Evolutionary conservation across 2,329 filamentous ascomycete species (phyloP), one percentile per base, ranked within the genome.

Genomic region (Fusarium sp.): DNA sequence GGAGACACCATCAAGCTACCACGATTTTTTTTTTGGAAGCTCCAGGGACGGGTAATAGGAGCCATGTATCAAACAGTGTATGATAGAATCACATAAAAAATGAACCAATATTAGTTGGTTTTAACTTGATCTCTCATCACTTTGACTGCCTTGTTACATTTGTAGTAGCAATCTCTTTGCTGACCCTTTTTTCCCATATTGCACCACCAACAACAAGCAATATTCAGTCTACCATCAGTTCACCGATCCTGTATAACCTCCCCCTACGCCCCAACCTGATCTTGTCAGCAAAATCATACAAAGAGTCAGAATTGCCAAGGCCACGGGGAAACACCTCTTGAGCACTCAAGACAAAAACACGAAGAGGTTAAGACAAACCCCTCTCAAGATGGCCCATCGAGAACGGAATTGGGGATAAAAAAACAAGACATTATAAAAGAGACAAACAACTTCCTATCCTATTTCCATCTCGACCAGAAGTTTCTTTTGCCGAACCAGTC

Each of bases 351-450:
- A 58, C 70, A n/a, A 52, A 38, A 38, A 50, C 29, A 52, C 47
- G 29, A 10, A 29, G 47, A 29, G 24, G 18, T 29, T n/a, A 6
- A n/a, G 45, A 27, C 5, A 10, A 11, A 52, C 47, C 62, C 65
- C 70, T 61, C 57, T 68, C 59, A 54, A 64, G 20, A 68, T 70
- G 66, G 64, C 58, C 67, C 75, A 72, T 75, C 58, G 34, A 76
- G 52, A 69, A 67, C 62, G 57, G 57, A 61, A 45, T 29, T 29
- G 50, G 29, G 52, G 72, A 58, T 50, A 62, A 45, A 31, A 59
- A 62, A 34, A 47, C 29, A 31, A 71, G 37, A 68, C 47, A 73
- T 62, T 69, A 54, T 24, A 45, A 45, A 45, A 45, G 22, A 45
- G 40, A 35, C 13, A 54, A 13, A 54, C 50, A 31, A 52, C 67